A percentile compares a stretch with the other conserved stretches of the same genome.
Conservation (phyloP, 1,284 basidiomycete species). For the Anthracocystis setariae region DNA sequence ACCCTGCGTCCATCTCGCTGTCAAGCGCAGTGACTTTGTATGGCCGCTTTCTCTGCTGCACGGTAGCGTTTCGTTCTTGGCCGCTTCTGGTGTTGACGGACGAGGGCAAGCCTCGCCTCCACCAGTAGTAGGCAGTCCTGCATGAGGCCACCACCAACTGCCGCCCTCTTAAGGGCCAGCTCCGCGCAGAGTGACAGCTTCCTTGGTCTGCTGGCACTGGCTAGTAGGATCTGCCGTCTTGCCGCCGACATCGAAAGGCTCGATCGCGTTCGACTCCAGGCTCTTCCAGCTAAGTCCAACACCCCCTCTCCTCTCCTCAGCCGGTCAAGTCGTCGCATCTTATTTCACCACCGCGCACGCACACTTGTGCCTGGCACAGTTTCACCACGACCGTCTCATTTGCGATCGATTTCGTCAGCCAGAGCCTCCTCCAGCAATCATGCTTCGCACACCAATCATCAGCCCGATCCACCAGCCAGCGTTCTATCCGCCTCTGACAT, state of each 20-base stretch:
- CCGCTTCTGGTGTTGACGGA: constrained; percentile 12
- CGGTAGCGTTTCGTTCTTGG: neutral
- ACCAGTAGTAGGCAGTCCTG: constrained; percentile 15
- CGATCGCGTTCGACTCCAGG: constrained; percentile 4
- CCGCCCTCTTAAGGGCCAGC: constrained; percentile 14
- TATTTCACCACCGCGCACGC: too few species aligned
- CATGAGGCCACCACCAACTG: constrained; percentile 37
- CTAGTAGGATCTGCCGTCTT: constrained; percentile 22
- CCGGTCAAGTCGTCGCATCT: too few species aligned
- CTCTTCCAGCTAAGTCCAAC: neutral
- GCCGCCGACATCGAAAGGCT: constrained; percentile 27
- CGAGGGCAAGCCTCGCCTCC: constrained; percentile 23
- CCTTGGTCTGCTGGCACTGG: constrained; percentile 19
- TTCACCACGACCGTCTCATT: neutral
- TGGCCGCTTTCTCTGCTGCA: constrained; percentile 6
- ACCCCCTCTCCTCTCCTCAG: neutral
- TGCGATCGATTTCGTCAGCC: constrained; percentile 16
- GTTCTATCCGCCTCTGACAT: neutral
- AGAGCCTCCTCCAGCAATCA: constrained; percentile 1
- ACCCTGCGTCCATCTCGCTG: neutral
- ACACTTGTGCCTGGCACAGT: neutral
- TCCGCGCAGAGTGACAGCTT: constrained; percentile 14
- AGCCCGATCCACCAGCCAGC: neutral
- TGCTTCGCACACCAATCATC: constrained; percentile 5
- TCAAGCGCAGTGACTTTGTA: constrained; percentile 3